These are phyloP conservation scores for Backusella sp. DNA, from an alignment of 192 early-diverging fungal genomes.

Conservation along the genomic window DNA sequence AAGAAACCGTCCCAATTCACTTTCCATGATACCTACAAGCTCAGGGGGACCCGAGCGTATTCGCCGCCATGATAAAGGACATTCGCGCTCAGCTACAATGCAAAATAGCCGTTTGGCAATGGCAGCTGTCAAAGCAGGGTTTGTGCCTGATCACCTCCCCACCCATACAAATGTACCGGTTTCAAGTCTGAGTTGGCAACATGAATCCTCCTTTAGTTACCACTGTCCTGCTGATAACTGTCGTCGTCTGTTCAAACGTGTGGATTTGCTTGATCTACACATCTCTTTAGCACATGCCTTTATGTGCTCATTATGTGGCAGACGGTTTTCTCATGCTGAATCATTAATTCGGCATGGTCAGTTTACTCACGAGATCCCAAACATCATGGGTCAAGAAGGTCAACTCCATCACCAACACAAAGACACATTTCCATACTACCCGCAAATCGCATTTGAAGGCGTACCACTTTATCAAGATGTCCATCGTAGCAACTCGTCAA, in stretches of 20 bases:
- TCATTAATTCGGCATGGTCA: slow-evolving; percentile 11
- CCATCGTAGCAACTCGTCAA: slow-evolving; percentile 7
- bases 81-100: slow-evolving; percentile 15
- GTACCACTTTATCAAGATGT: not conserved
- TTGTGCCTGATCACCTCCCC: slow-evolving; percentile 2
- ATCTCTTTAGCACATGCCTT: not conserved
- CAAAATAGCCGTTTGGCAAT: slow-evolving; percentile 21
- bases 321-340: slow-evolving; percentile 3
- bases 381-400: not conserved
- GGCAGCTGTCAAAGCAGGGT: slow-evolving; percentile 23
- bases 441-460: not conserved
- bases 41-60: slow-evolving; percentile 21
- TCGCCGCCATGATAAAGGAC: slow-evolving; percentile 25
- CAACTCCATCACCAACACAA: not conserved
- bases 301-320: slow-evolving; percentile 13
- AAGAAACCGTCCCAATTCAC: slow-evolving; percentile 52
- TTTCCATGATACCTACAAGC: not conserved
- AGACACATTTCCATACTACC: not conserved
- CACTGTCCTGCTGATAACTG: slow-evolving; percentile 4
- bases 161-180: not conserved
- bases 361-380: not conserved
- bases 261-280: not conserved
- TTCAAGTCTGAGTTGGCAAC: not conserved
- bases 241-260: not conserved
- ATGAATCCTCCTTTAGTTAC: not conserved